A percentile compares a stretch with the other conserved stretches of the same genome.
Conservation (phyloP, 352 stramenopile species). For the Phytophthora kernoviae region DNA sequence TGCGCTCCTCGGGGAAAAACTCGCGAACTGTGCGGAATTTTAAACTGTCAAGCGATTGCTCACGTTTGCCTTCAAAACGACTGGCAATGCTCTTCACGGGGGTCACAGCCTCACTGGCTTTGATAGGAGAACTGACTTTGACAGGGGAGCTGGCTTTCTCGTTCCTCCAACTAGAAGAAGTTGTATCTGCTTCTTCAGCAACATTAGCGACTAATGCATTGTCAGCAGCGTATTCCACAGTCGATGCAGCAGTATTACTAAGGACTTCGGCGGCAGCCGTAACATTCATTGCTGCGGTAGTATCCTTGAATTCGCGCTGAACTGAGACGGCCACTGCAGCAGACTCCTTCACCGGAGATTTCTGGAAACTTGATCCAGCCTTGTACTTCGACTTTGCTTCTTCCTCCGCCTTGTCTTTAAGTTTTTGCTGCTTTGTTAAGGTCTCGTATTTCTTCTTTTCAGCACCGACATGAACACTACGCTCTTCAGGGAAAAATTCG, state of each 20-base stretch:
- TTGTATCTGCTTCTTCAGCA: constrained; percentile 3
- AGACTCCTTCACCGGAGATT: constrained; percentile 23
- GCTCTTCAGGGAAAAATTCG: constrained; percentile 42
- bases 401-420: constrained; percentile 37
- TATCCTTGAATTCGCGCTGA: not conserved
- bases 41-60: constrained; percentile 62
- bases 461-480: constrained; percentile 37
- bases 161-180: not conserved
- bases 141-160: not conserved
- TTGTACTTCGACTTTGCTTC: constrained; percentile 42
- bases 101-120: constrained; percentile 19
- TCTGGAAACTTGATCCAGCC: constrained; percentile 5
- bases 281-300: not conserved
- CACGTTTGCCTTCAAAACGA: constrained; percentile 68
- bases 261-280: not conserved
- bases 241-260: not conserved
- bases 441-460: constrained; percentile 48
- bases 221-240: not conserved
- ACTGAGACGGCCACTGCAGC: not conserved
- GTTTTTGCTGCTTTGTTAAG: constrained; percentile 34
- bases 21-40: constrained; percentile 64
- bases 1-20: constrained; percentile 54
- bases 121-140: not conserved
- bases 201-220: not conserved
- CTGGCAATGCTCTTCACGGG: constrained; percentile 67